Conservation (phyloP, 768 basidiomycete genomes). For the Tephrocybe sp. region DNA sequence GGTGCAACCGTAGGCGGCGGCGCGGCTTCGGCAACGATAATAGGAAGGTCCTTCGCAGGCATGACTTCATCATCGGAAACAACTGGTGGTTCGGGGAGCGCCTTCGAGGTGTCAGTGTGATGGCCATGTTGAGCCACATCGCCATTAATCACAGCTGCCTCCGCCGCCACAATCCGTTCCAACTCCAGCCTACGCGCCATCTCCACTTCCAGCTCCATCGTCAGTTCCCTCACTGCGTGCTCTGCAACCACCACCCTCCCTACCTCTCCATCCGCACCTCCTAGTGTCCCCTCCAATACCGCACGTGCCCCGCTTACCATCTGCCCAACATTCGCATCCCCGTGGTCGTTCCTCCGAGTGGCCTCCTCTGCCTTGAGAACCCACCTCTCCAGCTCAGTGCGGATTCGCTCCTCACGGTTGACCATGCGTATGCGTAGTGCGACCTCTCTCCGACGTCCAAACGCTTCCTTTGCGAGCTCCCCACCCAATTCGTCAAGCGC, state of each 20-base stretch:
- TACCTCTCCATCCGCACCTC: constrained; percentile 39
- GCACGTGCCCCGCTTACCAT: constrained; percentile 24
- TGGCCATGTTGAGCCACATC: background rate
- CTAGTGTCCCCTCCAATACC: constrained; percentile 23
- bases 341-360: too few relatives aligned
- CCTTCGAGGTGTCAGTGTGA: background rate
- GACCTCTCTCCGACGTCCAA: constrained; percentile 73
- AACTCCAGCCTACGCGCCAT: constrained; percentile 47
- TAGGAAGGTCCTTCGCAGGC: too few relatives aligned
- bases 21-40: too few relatives aligned
- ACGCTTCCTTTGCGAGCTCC: constrained; percentile 69
- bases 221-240: constrained; percentile 49
- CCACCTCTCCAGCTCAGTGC: constrained; percentile 58
- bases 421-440: constrained; percentile 61
- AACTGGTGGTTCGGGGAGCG: background rate
- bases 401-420: constrained; percentile 61
- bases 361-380: constrained; percentile 49
- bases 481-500: constrained; percentile 71
- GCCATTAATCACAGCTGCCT: background rate
- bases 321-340: constrained; percentile 12
- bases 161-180: constrained; percentile 28
- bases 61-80: background rate
- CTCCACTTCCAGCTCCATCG: constrained; percentile 59
- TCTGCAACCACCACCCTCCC: constrained; percentile 53
- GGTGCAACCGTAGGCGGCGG: too few relatives aligned